Percentiles rank a stretch among this genome's conserved stretches.
Evolutionary conservation across 2,329 filamentous ascomycete genomes (phyloP).

Genomic region (Rutstroemia sydowiana): DNA sequence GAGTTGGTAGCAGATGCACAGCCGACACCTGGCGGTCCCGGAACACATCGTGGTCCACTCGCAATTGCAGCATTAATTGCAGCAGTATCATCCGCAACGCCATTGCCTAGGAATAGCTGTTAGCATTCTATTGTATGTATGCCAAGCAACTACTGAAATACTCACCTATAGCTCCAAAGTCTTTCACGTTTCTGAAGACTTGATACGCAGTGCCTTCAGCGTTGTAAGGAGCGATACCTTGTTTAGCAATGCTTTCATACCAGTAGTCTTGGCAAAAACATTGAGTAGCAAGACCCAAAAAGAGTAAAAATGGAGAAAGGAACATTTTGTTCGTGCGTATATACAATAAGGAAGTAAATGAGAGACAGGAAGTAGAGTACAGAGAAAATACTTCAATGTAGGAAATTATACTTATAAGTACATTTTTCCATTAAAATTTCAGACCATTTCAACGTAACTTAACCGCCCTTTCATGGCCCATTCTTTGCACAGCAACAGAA

Average conservation of each 20-base stretch:
- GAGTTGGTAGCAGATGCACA: slow-evolving; percentile 39
- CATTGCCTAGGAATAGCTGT: slow-evolving; percentile 57
- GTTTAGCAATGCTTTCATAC: slow-evolving; percentile 21
- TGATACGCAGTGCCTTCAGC: slow-evolving; percentile 14
- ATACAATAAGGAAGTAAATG: not conserved
- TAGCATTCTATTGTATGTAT: slow-evolving; percentile 47
- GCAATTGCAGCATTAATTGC: slow-evolving; percentile 62
- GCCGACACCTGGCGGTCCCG: slow-evolving; percentile 27
- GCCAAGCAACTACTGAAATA: not conserved
- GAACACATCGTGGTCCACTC: slow-evolving; percentile 17
- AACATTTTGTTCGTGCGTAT: not conserved
- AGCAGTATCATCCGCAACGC: slow-evolving; percentile 67
- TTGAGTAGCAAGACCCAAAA: slow-evolving; percentile 1
- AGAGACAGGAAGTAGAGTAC: not conserved
- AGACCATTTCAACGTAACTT: not conserved
- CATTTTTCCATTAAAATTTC: not conserved
- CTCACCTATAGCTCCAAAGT: slow-evolving; percentile 17
- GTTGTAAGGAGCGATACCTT: slow-evolving; percentile 17
- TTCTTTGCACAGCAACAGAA: too few relatives aligned
- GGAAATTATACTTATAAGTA: not conserved
- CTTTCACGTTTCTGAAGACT: slow-evolving; percentile 20
- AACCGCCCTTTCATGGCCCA: too few relatives aligned
- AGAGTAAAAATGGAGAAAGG: not conserved
- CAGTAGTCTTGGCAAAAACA: slow-evolving; percentile 14
- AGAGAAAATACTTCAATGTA: not conserved